Percentiles rank a stretch among this genome's conserved stretches.
Evolutionary conservation across 202 grass and related monocot species (phyloP).

Genomic region (Cymbopogon flexuosus): DNA sequence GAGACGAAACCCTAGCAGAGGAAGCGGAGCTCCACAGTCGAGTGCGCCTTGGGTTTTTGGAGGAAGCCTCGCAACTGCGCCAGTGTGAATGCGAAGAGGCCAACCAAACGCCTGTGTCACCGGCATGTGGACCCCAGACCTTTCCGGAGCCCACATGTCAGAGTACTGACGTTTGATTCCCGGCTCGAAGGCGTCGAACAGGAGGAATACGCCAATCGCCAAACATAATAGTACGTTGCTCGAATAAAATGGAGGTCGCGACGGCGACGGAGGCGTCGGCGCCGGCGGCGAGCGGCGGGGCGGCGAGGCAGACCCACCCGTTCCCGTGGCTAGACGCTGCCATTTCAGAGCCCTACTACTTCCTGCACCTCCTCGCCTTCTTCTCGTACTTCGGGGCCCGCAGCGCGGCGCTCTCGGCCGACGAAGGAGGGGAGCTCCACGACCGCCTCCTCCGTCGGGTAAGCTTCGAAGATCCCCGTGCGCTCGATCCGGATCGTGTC

Average conservation of each 20-base stretch:
- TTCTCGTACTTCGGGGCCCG: slow-evolving; percentile 89
- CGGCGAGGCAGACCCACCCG: slow-evolving; percentile 41
- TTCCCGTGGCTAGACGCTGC: slow-evolving; percentile 72
- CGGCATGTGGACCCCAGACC: too few species aligned
- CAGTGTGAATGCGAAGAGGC: too few species aligned
- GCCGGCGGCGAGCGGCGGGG: slow-evolving; percentile 32
- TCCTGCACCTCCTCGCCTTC: slow-evolving; percentile 80
- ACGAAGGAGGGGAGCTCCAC: slow-evolving; percentile 44
- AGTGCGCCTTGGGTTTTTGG: background rate
- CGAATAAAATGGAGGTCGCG: slow-evolving; percentile 42
- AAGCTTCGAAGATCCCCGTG: background rate
- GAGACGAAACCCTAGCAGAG: slow-evolving; percentile 38
- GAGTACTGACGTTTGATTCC: background rate
- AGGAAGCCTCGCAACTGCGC: background rate
- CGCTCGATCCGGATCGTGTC: background rate
- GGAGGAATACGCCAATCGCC: background rate
- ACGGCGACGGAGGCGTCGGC: slow-evolving; percentile 60
- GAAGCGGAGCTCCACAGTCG: background rate
- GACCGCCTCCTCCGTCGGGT: slow-evolving; percentile 63
- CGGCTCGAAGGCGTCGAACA: background rate
- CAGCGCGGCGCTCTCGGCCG: slow-evolving; percentile 41
- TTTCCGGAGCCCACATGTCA: background rate
- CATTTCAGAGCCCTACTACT: slow-evolving; percentile 78
- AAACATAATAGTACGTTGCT: background rate
- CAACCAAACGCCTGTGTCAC: too few species aligned